Conservation (phyloP, 1,139 yeast genomes). For the Geotrichum aggregatum region DNA sequence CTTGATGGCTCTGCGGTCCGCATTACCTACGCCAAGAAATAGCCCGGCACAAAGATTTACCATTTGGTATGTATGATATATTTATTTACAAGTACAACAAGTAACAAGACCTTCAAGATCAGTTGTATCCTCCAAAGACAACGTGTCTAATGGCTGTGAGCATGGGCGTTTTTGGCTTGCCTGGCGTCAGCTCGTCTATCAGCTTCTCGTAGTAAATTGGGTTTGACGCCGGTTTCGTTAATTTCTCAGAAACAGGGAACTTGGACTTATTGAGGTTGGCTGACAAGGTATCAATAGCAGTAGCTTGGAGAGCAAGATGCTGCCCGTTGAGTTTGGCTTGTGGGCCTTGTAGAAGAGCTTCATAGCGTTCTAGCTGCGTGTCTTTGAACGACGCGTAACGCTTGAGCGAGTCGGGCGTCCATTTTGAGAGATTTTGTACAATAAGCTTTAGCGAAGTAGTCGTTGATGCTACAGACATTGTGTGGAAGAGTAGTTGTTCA, state of each 20-base stretch:
- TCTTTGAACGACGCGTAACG: slow-evolving; percentile 36
- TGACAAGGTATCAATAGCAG: slow-evolving; percentile 29
- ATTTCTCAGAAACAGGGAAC: slow-evolving; percentile 46
- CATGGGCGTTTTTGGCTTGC: slow-evolving; percentile 60
- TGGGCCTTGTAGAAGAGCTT: slow-evolving; percentile 26
- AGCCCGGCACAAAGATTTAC: slow-evolving; percentile 7
- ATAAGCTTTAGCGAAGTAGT: slow-evolving; percentile 27
- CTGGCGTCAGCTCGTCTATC: slow-evolving; percentile 67
- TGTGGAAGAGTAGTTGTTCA: slow-evolving; percentile 3
- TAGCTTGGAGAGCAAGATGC: slow-evolving; percentile 30
- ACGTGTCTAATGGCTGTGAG: slow-evolving; percentile 33
- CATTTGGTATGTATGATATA: too few species aligned
- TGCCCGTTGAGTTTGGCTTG: slow-evolving; percentile 28
- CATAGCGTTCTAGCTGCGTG: slow-evolving; percentile 32
- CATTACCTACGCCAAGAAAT: slow-evolving; percentile 54
- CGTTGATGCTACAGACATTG: slow-evolving; percentile 19
- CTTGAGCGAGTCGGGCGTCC: slow-evolving; percentile 35
- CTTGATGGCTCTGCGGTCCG: slow-evolving; percentile 40
- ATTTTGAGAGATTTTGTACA: slow-evolving; percentile 23
- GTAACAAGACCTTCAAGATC: slow-evolving; percentile 8
- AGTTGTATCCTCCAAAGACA: slow-evolving; percentile 38
- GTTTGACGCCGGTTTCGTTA: slow-evolving; percentile 75
- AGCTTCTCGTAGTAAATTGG: slow-evolving; percentile 72
- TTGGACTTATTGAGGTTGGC: slow-evolving; percentile 26
- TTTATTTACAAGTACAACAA: slow-evolving; percentile 1